Evolutionary conservation across 2,329 filamentous ascomycete species (phyloP), one percentile per base, ranked within the genome.

Genomic region (Phyllosticta citrichinensis): DNA sequence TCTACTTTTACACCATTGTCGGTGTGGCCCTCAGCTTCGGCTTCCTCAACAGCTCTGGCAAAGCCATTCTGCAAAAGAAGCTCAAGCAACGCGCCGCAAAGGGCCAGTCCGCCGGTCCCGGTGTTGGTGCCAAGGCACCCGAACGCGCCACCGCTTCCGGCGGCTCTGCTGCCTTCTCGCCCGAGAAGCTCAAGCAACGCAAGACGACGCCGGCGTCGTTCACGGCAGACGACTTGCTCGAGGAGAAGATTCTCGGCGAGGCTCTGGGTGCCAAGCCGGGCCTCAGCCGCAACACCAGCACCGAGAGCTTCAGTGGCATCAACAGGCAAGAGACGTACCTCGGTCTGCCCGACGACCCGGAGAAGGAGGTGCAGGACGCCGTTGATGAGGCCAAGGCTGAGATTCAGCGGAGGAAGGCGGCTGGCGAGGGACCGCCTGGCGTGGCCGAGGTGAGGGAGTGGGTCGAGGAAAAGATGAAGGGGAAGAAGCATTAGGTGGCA

Each of bases 1-100:
- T 97, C 40, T 94, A 96, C 76, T 97, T 91, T 77, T 99, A 95
- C 74, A 85, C 83, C 33, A 79, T 94, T 60, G 70, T 92, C 63
- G 86, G 85, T 65, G 88, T 88, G 1, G 74, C 79, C 10, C 71
- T 76, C 0, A 83, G 85, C 19, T 83, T 92, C 61, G 83, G 79
- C 8, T 87, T 96, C 76, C 96, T 97, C 70, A 82, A 86, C 51
- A 90, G 88, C 1, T 90, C 91, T 0, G 88, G 84, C 2, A 95
- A 92, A 72, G 74, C 76, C 4, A 76, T 71, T 63, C 70, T 75
- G 25, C 59, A 64, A 56, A 68, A 69, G 62, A 69, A 74, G 61
- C 70, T 79, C 52, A 71, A 75, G 57, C 70, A 74, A 52, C 68
- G 68, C 2, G 69, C 70, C 59, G 40, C 64, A 25, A 60, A 64